Evolutionary conservation across 176 grass and related monocot genomes (phyloP).

Genomic region (Paspalum notatum): DNA sequence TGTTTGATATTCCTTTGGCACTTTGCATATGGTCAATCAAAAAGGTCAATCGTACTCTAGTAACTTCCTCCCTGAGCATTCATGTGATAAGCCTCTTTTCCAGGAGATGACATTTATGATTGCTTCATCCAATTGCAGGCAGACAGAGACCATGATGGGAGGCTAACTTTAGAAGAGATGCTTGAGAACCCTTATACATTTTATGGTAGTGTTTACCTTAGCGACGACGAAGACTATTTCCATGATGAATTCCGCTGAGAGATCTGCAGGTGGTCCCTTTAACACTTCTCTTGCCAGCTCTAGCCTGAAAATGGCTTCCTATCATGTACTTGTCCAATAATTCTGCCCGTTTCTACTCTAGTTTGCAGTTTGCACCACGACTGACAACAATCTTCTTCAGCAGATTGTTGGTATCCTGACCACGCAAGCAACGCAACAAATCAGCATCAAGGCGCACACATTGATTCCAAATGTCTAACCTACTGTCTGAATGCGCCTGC

Average conservation of each 20-base stretch:
- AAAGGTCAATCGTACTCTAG: slow-evolving; percentile 5
- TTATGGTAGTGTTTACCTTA: slow-evolving; percentile 74
- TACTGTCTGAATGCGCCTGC: background rate
- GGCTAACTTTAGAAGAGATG: slow-evolving; percentile 76
- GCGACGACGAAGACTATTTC: slow-evolving; percentile 67
- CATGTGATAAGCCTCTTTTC: slow-evolving; percentile 6
- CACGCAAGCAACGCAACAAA: background rate
- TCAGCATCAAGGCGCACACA: background rate
- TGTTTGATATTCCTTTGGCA: slow-evolving; percentile 6
- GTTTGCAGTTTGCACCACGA: background rate
- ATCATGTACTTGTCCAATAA: background rate
- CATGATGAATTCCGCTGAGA: slow-evolving; percentile 86
- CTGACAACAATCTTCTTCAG: background rate
- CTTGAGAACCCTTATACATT: slow-evolving; percentile 70
- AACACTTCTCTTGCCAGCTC: slow-evolving; percentile 6
- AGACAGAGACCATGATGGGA: slow-evolving; percentile 75
- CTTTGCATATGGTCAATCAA: slow-evolving; percentile 6
- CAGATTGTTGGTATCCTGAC: slow-evolving; percentile 16
- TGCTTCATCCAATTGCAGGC: slow-evolving; percentile 51
- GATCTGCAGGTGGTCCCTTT: slow-evolving; percentile 34
- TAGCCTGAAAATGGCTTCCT: background rate
- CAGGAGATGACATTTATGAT: slow-evolving; percentile 19
- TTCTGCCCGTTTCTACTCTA: background rate
- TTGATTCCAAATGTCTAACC: background rate
- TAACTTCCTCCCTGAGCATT: slow-evolving; percentile 21